These are phyloP conservation scores for Asterella californica DNA, from an alignment of 225 moss, liverwort and hornwort species.

Conservation along the genomic window DNA sequence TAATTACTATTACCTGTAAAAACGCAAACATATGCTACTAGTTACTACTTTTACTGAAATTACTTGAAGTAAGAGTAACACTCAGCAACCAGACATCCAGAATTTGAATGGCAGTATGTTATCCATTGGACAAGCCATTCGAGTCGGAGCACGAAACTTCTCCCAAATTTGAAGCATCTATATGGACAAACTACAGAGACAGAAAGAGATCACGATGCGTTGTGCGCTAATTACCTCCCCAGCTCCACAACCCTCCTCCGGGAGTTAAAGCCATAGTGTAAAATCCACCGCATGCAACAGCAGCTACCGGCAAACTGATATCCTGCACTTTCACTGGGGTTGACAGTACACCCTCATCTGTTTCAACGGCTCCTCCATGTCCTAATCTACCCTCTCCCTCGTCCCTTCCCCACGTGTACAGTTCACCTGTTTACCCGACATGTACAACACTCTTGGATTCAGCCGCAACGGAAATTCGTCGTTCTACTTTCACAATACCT, in stretches of 20 bases:
- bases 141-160: neutral
- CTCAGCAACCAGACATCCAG: neutral
- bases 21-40: neutral
- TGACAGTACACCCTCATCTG: conserved; percentile 60
- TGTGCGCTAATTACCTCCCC: conserved; percentile 58
- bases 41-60: neutral
- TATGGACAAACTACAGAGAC: neutral
- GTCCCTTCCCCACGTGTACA: conserved; percentile 95
- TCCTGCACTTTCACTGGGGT: conserved; percentile 58
- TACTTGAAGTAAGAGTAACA: neutral
- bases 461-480: neutral
- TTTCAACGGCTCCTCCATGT: conserved; percentile 53
- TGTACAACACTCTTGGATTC: neutral
- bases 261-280: conserved; percentile 84
- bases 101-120: neutral
- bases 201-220: neutral
- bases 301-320: conserved; percentile 51
- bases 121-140: neutral
- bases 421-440: conserved; percentile 45
- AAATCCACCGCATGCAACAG: conserved; percentile 88
- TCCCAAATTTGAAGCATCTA: neutral
- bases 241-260: conserved; percentile 84
- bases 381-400: conserved; percentile 95
- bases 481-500: too few species aligned
- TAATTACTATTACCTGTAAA: conserved; percentile 73